Evolutionary conservation across 495 filamentous ascomycete genomes (phyloP).

Genomic region (Clohesyomyces aquaticus): DNA sequence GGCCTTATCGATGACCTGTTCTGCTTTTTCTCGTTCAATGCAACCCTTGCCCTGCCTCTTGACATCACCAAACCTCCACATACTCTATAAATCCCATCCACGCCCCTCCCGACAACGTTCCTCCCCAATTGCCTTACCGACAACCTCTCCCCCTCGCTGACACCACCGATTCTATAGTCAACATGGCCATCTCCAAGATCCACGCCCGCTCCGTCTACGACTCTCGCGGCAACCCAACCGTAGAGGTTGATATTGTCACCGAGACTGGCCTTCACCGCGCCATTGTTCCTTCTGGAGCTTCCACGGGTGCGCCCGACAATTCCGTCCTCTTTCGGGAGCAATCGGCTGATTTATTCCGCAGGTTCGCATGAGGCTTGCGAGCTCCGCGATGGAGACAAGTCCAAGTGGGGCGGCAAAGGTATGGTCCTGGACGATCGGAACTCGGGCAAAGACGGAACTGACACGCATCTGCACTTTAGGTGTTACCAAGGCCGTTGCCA

Average conservation of each 20-base stretch:
- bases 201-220: slow-evolving; percentile 99
- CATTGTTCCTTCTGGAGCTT: slow-evolving; percentile 97
- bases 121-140: slow-evolving; percentile 22
- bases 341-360: slow-evolving; percentile 61
- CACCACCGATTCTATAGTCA: slow-evolving; percentile 43
- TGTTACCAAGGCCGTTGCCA: slow-evolving; percentile 92
- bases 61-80: slow-evolving; percentile 32
- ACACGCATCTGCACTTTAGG: slow-evolving; percentile 44
- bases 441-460: slow-evolving; percentile 21
- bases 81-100: slow-evolving; percentile 21
- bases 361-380: slow-evolving; percentile 98
- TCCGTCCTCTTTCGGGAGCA: slow-evolving; percentile 17
- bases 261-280: slow-evolving; percentile 96
- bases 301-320: slow-evolving; percentile 68
- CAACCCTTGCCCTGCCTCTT: slow-evolving; percentile 19
- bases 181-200: slow-evolving; percentile 96
- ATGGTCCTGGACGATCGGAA: slow-evolving; percentile 10
- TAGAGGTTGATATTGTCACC: slow-evolving; percentile 94
- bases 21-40: slow-evolving; percentile 36
- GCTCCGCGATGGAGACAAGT: slow-evolving; percentile 98
- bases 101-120: background rate
- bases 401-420: slow-evolving; percentile 95
- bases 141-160: slow-evolving; percentile 13
- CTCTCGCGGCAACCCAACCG: slow-evolving; percentile 97
- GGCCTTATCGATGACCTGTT: slow-evolving; percentile 33